A percentile compares a stretch with the other conserved stretches of the same genome.
phyloP scores from a whole-genome alignment of 108 stramenopile genomes.

The Fistulifera solaris region DNA sequence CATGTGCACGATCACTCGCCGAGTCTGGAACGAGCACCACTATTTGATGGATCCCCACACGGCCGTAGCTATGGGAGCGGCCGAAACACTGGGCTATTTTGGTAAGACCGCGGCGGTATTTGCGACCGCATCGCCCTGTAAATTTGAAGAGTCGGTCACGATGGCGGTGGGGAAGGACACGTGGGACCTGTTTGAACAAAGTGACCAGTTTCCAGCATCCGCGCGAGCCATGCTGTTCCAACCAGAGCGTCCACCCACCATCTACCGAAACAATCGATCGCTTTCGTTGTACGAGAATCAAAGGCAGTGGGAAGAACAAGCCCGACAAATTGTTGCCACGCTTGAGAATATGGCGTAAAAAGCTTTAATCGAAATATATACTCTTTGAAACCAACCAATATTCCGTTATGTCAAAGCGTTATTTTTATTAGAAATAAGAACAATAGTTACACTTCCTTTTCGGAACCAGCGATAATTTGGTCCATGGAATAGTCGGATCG shows the following conservation, averaged over 20 bases:
- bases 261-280: slow-evolving; percentile 11
- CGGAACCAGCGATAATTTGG: too few relatives aligned
- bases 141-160: slow-evolving; percentile 65
- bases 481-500: too few relatives aligned
- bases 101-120: slow-evolving; percentile 14
- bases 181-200: slow-evolving; percentile 41
- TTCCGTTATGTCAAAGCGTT: too few relatives aligned
- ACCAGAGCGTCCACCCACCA: slow-evolving; percentile 16
- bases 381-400: too few relatives aligned
- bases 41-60: slow-evolving; percentile 83
- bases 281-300: slow-evolving; percentile 24
- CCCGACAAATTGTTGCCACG: slow-evolving; percentile 8
- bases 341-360: too few relatives aligned
- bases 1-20: slow-evolving; percentile 42
- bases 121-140: slow-evolving; percentile 80
- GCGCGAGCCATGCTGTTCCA: slow-evolving; percentile 17
- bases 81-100: slow-evolving; percentile 48
- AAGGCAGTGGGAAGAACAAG: slow-evolving; percentile 26
- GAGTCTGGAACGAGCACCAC: slow-evolving; percentile 11
- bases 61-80: slow-evolving; percentile 68
- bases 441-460: too few relatives aligned
- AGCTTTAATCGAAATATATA: too few relatives aligned
- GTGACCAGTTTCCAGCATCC: slow-evolving; percentile 32
- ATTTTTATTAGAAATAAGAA: too few relatives aligned
- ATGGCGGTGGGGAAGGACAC: slow-evolving; percentile 42